Percentiles rank a stretch among this genome's conserved stretches.
phyloP scores from a whole-genome alignment of 148 eudicot genomes.

The Amaranthus cruentus region DNA sequence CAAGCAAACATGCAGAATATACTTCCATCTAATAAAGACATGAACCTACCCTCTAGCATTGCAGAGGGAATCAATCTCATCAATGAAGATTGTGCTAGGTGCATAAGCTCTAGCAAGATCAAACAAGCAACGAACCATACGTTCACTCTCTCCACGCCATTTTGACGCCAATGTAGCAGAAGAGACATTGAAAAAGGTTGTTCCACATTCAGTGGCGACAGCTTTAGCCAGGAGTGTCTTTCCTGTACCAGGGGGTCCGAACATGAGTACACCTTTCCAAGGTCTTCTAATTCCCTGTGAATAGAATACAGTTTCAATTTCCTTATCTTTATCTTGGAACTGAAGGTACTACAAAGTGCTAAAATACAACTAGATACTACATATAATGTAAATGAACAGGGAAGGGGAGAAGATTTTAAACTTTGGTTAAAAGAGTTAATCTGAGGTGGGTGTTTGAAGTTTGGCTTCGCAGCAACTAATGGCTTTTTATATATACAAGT shows the following conservation, averaged over 20 bases:
- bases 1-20: constrained; percentile 3
- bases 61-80: constrained; percentile 98
- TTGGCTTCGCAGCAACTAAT: no score
- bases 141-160: constrained; percentile 99
- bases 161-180: constrained; percentile 97
- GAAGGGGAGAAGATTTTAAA: background rate
- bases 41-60: constrained; percentile 80
- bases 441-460: no score
- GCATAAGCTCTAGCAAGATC: constrained; percentile 98
- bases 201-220: constrained; percentile 97
- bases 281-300: constrained; percentile 94
- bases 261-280: constrained; percentile 98
- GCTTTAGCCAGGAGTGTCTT: constrained; percentile 99
- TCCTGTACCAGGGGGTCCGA: constrained; percentile 99
- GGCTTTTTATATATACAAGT: background rate
- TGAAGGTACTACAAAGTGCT: background rate
- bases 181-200: constrained; percentile 96
- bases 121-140: constrained; percentile 93
- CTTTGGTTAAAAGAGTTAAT: no score
- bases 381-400: background rate
- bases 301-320: background rate
- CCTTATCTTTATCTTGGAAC: background rate
- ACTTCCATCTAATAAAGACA: background rate
- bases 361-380: background rate
- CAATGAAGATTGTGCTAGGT: constrained; percentile 97